phyloP scores from a whole-genome alignment of 371 early-diverging fungal species.

The Apophysomyces variabilis region DNA sequence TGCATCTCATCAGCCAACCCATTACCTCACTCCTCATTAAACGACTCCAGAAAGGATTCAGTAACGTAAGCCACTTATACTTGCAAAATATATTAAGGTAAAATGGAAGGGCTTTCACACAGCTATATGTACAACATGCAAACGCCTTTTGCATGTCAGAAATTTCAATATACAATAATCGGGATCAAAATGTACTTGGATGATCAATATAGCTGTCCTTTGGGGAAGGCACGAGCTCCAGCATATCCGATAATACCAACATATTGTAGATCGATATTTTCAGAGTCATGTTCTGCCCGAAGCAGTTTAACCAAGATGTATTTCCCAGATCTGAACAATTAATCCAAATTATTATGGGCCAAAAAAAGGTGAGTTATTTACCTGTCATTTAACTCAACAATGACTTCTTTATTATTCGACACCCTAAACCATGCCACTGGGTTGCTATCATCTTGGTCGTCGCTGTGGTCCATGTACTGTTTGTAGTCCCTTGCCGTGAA shows the following conservation, averaged over 20 bases:
- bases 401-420: slow-evolving; percentile 19
- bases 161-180: slow-evolving; percentile 14
- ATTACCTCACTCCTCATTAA: too few species aligned
- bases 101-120: too few species aligned
- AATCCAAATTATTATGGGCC: background rate
- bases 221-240: slow-evolving; percentile 33
- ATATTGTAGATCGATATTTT: slow-evolving; percentile 44
- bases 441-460: slow-evolving; percentile 22
- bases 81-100: too few species aligned
- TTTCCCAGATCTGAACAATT: slow-evolving; percentile 26
- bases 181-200: background rate
- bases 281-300: slow-evolving; percentile 29
- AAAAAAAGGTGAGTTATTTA: background rate
- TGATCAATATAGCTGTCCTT: slow-evolving; percentile 8
- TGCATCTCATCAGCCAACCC: too few species aligned
- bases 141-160: background rate
- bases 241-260: slow-evolving; percentile 37
- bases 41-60: too few species aligned
- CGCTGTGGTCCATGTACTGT: slow-evolving; percentile 16
- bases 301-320: slow-evolving; percentile 37
- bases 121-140: background rate
- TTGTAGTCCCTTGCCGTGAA: slow-evolving; percentile 26
- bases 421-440: slow-evolving; percentile 36
- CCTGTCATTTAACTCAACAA: slow-evolving; percentile 20
- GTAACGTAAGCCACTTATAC: too few species aligned